Evolutionary conservation across 2,329 filamentous ascomycete genomes (phyloP).

Genomic region (Xylaria arbuscula): DNA sequence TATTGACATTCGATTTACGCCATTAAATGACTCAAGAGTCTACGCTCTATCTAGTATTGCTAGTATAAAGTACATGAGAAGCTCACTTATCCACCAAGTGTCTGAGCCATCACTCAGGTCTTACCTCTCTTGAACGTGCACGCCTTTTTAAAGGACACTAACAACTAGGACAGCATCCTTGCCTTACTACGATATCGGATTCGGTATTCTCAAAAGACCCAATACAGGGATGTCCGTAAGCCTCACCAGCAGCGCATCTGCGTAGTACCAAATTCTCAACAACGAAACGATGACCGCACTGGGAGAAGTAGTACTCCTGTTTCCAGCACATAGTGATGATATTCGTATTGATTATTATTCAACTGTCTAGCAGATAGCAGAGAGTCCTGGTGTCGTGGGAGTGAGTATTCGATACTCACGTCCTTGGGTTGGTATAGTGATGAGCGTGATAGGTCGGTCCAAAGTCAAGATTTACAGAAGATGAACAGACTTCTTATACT

Average conservation of each 20-base stretch:
- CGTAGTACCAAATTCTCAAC: slow-evolving; percentile 7
- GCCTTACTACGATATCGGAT: background rate
- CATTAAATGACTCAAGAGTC: too few species aligned
- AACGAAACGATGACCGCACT: slow-evolving; percentile 36
- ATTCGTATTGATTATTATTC: background rate
- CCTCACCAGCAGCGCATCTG: slow-evolving; percentile 9
- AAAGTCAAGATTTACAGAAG: too few species aligned
- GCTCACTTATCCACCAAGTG: too few species aligned
- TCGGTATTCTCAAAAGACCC: slow-evolving; percentile 19
- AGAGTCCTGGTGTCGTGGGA: background rate
- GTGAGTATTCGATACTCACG: background rate
- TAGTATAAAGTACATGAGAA: too few species aligned
- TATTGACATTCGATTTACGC: too few species aligned
- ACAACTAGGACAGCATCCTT: slow-evolving; percentile 16
- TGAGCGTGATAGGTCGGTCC: background rate
- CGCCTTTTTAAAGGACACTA: background rate
- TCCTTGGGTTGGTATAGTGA: background rate
- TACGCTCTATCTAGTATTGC: too few species aligned
- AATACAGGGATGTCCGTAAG: too few species aligned
- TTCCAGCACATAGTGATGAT: slow-evolving; percentile 41
- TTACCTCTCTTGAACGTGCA: too few species aligned
- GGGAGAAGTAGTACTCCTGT: slow-evolving; percentile 30
- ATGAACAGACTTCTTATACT: too few species aligned
- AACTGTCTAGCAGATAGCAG: background rate
- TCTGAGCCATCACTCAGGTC: too few species aligned